Base-by-base conservation (phyloP, 2,329 filamentous ascomycete species). In the Fonsecaea nubica region DNA sequence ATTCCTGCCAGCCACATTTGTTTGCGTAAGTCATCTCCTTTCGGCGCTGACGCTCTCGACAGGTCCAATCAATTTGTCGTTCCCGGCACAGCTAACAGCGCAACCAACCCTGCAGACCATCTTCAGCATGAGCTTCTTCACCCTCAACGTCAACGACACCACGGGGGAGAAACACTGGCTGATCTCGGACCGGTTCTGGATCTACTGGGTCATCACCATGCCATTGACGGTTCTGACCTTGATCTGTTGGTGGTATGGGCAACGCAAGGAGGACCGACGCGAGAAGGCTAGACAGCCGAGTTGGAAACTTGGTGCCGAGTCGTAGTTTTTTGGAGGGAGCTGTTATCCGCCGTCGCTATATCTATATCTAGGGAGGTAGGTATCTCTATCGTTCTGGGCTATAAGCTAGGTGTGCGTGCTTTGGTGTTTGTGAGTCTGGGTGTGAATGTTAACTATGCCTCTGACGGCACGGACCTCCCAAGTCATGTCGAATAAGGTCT, bases 11-110 rank as follows among this genome's bases (percentile, higher is more conserved):
- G 76, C 75, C 9, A 78, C 76, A 2, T 78, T 79, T 65, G 76
- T 79, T 3, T 78, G 76, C 74, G 78, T 75, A 75, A 74, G 68
- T n/a, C n/a, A n/a, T n/a, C n/a, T n/a, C n/a, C n/a, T n/a, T n/a
- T n/a, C n/a, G n/a, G n/a, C n/a, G n/a, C n/a, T n/a, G n/a, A n/a
- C n/a, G n/a, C n/a, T n/a, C n/a, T n/a, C 25, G 25, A 25, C 25
- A 25, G 25, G 3, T 25, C 3, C 25, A 3, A 25, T 2, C 25
- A 25, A 25, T 25, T 25, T 25, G 25, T 25, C 3, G 3, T 25
- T 2, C 25, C 25, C 25, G 25, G 25, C 25, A 25, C 25, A 25
- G 25, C 25, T 25, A 3, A 25, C 25, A 25, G 25, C 25, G 2
- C 2, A 2, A 25, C 25, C 25, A 3, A 74, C 67, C 71, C 74